Base-by-base conservation (phyloP, 495 filamentous ascomycete species). In the Apiosordaria backusii region DNA sequence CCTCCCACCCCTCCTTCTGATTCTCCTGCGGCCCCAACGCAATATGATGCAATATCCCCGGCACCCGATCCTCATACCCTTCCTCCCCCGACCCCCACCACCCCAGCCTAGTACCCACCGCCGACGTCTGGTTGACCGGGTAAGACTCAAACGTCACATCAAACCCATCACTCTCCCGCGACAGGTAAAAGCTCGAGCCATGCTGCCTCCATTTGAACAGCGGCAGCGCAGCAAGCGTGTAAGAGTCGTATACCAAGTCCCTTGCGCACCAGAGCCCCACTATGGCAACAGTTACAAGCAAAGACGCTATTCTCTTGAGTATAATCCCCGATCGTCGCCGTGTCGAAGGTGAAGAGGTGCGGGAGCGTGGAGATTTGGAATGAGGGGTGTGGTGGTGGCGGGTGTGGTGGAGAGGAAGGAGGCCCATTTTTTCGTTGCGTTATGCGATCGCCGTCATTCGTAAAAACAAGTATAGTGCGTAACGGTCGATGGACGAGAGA, bases 81-180 rank as follows among this genome's bases (percentile, higher is more conserved):
- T 15, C 71, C 0, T 65, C 69, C 16, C 35, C 35, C 35, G n/a
- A 79, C 63, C 1, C 77, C 71, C 0, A 77, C 77, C 13, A 81
- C 70, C 1, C 68, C 63, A 63, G 79, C 76, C 2, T 71, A 60
- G 50, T 73, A 73, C 2, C 73, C 24, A 5, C n/a, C 4, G 76
- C 71, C 25, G 72, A 71, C 7, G 67, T 54, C 65, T 79, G 77
- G 53, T 68, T 53, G 13, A 50, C 45, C 54, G 65, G 68, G 68
- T 81, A 79, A 61, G 74, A 76, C n/a, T 69, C 68, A 64, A 81
- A 81, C 7, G 70, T 78, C 16, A 81, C 35, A 66, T 81, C 78
- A 65, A 81, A 81, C 35, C 59, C 68, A 65, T 78, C 76, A 59
- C 29, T 58, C 9, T 72, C 54, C 22, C 67, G 53, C 0, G 75